phyloP scores from a whole-genome alignment of 352 stramenopile genomes.

The Pseudoperonospora humuli region DNA sequence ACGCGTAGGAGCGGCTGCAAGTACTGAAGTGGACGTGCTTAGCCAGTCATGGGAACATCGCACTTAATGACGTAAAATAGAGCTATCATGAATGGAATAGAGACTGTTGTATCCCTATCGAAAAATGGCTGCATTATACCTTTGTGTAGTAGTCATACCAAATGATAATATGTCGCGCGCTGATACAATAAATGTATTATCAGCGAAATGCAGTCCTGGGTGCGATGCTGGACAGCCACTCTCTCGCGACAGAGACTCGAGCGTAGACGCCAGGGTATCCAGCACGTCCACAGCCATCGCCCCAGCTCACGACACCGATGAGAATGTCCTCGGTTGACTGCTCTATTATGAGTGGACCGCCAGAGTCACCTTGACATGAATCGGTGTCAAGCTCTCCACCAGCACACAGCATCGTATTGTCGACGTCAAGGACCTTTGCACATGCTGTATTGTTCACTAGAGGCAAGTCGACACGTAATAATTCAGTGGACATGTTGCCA shows the following conservation, averaged over 20 bases:
- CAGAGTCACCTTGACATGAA: slow-evolving; percentile 58
- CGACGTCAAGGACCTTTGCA: slow-evolving; percentile 23
- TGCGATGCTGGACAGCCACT: slow-evolving; percentile 22
- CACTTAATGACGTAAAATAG: not conserved
- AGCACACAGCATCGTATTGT: slow-evolving; percentile 52
- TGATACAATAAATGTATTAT: no score
- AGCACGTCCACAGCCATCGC: slow-evolving; percentile 34
- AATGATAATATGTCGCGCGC: no score
- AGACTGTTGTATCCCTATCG: not conserved
- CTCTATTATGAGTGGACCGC: slow-evolving; percentile 24
- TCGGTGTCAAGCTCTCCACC: slow-evolving; percentile 36
- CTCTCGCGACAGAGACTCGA: slow-evolving; percentile 26
- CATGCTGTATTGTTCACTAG: slow-evolving; percentile 40
- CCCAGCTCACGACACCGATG: slow-evolving; percentile 53
- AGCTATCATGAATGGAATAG: not conserved
- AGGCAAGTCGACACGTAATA: slow-evolving; percentile 35
- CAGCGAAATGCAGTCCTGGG: slow-evolving; percentile 13
- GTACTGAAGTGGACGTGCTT: not conserved
- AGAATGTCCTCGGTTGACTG: slow-evolving; percentile 27
- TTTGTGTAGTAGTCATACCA: no score
- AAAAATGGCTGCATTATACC: no score
- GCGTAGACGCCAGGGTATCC: slow-evolving; percentile 47
- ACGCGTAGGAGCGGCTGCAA: not conserved
- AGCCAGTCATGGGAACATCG: not conserved
- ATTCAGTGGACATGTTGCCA: slow-evolving; percentile 18